Percentiles rank a stretch among this genome's conserved stretches.
phyloP scores from a whole-genome alignment of 805 yeast genomes.

The Lachancea sp. region DNA sequence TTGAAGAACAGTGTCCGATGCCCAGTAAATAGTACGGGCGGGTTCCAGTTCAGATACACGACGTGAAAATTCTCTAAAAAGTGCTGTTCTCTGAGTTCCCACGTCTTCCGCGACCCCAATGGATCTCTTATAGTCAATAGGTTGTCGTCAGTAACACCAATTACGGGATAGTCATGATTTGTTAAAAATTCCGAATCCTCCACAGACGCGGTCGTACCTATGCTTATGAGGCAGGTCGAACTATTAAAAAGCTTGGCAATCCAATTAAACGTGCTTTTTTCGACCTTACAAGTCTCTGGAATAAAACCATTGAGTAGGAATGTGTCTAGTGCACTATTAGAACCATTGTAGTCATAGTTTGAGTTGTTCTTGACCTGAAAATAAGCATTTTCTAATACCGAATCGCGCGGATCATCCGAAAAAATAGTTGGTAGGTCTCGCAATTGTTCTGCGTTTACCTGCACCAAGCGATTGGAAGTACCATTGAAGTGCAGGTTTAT shows the following conservation, averaged over 20 bases:
- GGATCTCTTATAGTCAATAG: conserved; percentile 40
- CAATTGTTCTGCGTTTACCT: conserved; percentile 16
- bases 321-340: conserved; percentile 69
- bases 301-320: conserved; percentile 63
- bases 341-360: conserved; percentile 63
- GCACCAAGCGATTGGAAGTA: conserved; percentile 24
- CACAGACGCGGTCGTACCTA: conserved; percentile 55
- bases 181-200: conserved; percentile 36
- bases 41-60: conserved; percentile 65
- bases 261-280: conserved; percentile 29
- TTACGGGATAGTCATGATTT: conserved; percentile 66
- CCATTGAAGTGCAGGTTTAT: conserved; percentile 25
- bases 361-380: conserved; percentile 46
- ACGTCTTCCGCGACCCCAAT: conserved; percentile 9
- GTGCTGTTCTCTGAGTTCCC: neutral
- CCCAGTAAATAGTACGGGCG: conserved; percentile 24
- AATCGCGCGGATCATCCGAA: conserved; percentile 15
- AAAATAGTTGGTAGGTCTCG: conserved; percentile 19
- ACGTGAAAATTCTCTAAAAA: conserved; percentile 30
- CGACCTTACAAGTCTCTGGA: conserved; percentile 48
- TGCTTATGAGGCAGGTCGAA: conserved; percentile 42
- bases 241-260: conserved; percentile 21
- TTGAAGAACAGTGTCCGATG: conserved; percentile 27
- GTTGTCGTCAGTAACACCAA: conserved; percentile 30
- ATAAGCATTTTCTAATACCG: conserved; percentile 68